Percentiles rank a stretch among this genome's conserved stretches.
Conservation (phyloP, 2,329 filamentous ascomycete species). For the Ophiostoma himal-ulmi region DNA sequence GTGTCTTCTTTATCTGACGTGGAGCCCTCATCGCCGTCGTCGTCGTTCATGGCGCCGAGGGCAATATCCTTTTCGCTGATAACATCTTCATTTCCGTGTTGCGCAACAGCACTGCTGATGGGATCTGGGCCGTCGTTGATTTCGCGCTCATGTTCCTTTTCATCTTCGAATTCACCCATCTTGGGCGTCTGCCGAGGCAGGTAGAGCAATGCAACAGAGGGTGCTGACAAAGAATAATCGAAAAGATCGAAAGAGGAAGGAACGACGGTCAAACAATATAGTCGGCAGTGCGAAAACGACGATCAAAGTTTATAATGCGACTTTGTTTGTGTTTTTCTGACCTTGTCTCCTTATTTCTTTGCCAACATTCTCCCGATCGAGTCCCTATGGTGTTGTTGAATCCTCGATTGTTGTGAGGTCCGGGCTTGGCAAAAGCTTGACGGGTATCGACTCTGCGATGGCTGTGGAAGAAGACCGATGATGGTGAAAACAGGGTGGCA, state of each 20-base stretch:
- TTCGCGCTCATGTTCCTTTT: conserved; percentile 26
- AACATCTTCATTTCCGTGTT: conserved; percentile 22
- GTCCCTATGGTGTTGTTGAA: neutral
- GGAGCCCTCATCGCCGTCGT: conserved; percentile 18
- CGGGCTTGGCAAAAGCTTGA: conserved; percentile 16
- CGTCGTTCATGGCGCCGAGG: conserved; percentile 35
- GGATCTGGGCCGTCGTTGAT: conserved; percentile 25
- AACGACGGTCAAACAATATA: neutral
- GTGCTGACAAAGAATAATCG: neutral
- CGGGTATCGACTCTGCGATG: neutral
- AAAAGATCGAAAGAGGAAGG: neutral
- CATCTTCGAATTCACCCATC: conserved; percentile 24
- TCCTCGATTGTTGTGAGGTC: neutral
- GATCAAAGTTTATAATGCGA: neutral
- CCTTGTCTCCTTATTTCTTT: neutral
- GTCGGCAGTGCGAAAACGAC: neutral
- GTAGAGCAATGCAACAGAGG: neutral
- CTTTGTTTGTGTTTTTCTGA: neutral
- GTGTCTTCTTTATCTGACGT: conserved; percentile 32
- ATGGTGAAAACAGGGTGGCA: neutral
- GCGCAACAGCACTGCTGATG: conserved; percentile 19
- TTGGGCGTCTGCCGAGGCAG: neutral
- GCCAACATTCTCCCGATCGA: neutral
- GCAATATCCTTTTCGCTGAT: conserved; percentile 25
- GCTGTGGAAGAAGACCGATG: neutral